These are phyloP conservation scores for Grosmannia penicillata DNA, from an alignment of 2,329 filamentous ascomycete genomes.

Conservation along the genomic window DNA sequence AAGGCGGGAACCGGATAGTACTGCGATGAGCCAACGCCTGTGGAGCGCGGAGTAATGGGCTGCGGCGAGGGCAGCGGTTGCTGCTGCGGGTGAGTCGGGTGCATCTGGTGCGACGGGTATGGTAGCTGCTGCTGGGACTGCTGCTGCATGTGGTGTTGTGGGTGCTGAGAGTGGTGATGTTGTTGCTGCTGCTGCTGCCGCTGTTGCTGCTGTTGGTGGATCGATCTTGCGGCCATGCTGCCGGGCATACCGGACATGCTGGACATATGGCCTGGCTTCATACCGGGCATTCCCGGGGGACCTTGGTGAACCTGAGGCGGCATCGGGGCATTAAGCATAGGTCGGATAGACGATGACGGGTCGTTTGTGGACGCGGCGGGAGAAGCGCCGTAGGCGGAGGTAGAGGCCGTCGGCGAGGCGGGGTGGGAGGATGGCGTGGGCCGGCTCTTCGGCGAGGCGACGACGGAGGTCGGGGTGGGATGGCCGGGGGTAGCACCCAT, in stretches of 20 bases:
- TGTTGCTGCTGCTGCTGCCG: constrained; percentile 6
- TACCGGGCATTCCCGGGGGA: constrained; percentile 7
- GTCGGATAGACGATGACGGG: constrained; percentile 24
- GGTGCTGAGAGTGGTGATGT: constrained; percentile 2
- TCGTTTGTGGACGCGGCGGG: constrained; percentile 30
- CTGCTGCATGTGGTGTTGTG: constrained; percentile 16
- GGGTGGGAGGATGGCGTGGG: constrained; percentile 71
- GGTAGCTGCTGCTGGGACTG: constrained; percentile 19
- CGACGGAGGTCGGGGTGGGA: constrained; percentile 33
- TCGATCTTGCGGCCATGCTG: constrained; percentile 5
- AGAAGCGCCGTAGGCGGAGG: constrained; percentile 24
- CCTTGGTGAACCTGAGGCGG: constrained; percentile 9
- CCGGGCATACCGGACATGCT: constrained; percentile 7
- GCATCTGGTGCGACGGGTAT: too few relatives aligned
- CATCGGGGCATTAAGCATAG: constrained; percentile 16
- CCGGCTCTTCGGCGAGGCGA: constrained; percentile 52
- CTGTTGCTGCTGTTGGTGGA: constrained; percentile 13
- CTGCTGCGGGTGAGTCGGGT: constrained; percentile 14
- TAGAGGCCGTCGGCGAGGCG: constrained; percentile 37
- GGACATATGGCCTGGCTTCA: constrained; percentile 21
- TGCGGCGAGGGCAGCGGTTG: constrained; percentile 12
- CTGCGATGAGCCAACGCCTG: constrained; percentile 25
- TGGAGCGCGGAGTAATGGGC: constrained; percentile 11
- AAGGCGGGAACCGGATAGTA: constrained; percentile 75
- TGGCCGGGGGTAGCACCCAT: constrained; percentile 13